phyloP scores from a whole-genome alignment of 441 rosid species.

The Populus hybrid region DNA sequence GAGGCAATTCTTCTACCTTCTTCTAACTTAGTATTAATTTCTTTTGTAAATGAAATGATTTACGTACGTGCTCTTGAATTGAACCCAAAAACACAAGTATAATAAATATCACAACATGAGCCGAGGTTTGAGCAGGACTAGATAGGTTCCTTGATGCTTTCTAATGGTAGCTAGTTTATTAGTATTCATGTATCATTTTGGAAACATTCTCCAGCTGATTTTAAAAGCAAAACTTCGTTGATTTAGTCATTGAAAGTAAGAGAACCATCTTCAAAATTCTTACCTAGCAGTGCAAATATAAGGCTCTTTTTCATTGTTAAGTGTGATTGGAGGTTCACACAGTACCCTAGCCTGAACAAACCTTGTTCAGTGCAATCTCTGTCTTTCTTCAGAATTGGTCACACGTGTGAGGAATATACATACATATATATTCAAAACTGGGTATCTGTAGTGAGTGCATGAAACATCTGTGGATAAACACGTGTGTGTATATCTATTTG shows the following conservation, averaged over 20 bases:
- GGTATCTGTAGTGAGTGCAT: constrained; percentile 22
- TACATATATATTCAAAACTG: constrained; percentile 8
- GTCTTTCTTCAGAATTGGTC: constrained; percentile 17
- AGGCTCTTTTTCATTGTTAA: background rate
- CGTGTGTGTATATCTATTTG: constrained; percentile 25
- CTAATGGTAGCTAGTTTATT: background rate
- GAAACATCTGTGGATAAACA: constrained; percentile 25
- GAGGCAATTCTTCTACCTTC: background rate
- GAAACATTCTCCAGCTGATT: background rate
- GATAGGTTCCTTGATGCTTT: background rate
- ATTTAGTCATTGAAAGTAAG: background rate
- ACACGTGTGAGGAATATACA: constrained; percentile 43
- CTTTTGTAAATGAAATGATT: background rate
- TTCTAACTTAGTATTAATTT: background rate
- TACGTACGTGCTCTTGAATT: background rate
- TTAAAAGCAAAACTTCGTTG: background rate
- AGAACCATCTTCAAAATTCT: background rate
- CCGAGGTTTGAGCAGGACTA: background rate
- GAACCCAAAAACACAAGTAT: background rate
- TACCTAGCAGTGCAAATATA: background rate
- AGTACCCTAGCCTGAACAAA: background rate
- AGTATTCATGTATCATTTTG: background rate
- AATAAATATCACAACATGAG: background rate
- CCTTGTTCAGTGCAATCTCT: constrained; percentile 17
- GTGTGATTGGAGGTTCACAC: constrained; percentile 11